Conservation (phyloP, 805 yeast genomes). For the Yarrowia sp. region DNA sequence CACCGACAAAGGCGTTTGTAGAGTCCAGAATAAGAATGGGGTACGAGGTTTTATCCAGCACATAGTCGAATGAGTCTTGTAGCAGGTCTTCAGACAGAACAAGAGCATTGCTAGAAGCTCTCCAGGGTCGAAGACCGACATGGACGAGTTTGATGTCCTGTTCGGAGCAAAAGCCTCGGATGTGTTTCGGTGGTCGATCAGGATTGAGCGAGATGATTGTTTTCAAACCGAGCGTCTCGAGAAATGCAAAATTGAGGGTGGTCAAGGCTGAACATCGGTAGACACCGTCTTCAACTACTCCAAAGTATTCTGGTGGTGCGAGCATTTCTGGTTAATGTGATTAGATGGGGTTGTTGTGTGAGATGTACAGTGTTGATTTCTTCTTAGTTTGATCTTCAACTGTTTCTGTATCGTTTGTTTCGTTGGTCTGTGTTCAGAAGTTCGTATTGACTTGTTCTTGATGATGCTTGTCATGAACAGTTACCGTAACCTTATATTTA, state of each 20-base stretch:
- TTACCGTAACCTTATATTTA: background rate
- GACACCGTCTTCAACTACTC: constrained; percentile 86
- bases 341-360: background rate
- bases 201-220: constrained; percentile 80
- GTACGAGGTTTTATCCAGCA: constrained; percentile 67
- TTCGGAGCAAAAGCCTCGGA: constrained; percentile 67
- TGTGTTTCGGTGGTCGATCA: constrained; percentile 78
- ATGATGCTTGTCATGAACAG: background rate
- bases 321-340: constrained; percentile 58
- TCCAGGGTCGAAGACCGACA: constrained; percentile 52
- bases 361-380: background rate
- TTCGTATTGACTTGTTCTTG: background rate
- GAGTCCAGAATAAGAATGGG: constrained; percentile 80
- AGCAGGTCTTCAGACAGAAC: constrained; percentile 70
- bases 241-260: constrained; percentile 75
- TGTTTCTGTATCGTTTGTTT: background rate
- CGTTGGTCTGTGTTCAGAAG: background rate
- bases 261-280: constrained; percentile 83
- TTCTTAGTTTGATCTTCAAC: background rate
- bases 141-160: constrained; percentile 49
- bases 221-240: constrained; percentile 72
- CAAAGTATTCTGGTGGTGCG: constrained; percentile 92
- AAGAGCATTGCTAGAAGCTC: constrained; percentile 67
- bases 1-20: constrained; percentile 79
- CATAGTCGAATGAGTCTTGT: constrained; percentile 66